Base-by-base conservation (phyloP, 768 basidiomycete species). In the Hydnum rufescens region DNA sequence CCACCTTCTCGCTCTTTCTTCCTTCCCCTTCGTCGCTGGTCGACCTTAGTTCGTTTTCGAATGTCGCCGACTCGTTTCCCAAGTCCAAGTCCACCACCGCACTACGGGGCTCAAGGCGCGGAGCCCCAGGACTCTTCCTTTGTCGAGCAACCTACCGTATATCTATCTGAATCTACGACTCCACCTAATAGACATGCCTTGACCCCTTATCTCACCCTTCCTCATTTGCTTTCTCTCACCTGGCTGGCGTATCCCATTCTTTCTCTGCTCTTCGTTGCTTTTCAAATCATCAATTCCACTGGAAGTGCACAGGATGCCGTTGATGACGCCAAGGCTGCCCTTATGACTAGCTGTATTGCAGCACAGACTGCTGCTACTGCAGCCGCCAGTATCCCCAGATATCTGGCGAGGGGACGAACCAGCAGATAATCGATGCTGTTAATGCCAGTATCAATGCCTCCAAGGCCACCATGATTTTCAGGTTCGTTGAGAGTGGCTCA, bases 201-300 rank as follows among this genome's bases (percentile, higher is more conserved):
- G 53, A 78, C 73, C 55, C 85, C 89, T 4, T 92, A 92, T 64
- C 79, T 96, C 48, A 72, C 78, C 57, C 80, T 90, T 32, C 71
- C 78, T 28, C 79, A 92, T 60, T 72, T 88, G 44, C 74, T 93
- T 29, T 87, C 88, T 23, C 75, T 93, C 8, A 74, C 84, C 62
- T 85, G 88, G 81, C 80, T 96, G 34, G 86, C 89, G 5, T 89
- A 87, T 58, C 88, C 88, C 30, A 78, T 95, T 28, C 67, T 93
- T 39, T 92, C 89, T 25, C 76, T 96, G 54, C 64, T 89, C 57
- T 84, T 96, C 61, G 76, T 92, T 63, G 81, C 81, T 31, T 87
- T 89, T 61, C 76, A 86, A 52, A 73, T 95, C 34, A 74, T 80
- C 55, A 63, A 83, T 6, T 86, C 88, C 25, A 73, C 82, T 3